phyloP scores from a whole-genome alignment of 1,139 yeast species.

The Zygosaccharomyces sapae region DNA sequence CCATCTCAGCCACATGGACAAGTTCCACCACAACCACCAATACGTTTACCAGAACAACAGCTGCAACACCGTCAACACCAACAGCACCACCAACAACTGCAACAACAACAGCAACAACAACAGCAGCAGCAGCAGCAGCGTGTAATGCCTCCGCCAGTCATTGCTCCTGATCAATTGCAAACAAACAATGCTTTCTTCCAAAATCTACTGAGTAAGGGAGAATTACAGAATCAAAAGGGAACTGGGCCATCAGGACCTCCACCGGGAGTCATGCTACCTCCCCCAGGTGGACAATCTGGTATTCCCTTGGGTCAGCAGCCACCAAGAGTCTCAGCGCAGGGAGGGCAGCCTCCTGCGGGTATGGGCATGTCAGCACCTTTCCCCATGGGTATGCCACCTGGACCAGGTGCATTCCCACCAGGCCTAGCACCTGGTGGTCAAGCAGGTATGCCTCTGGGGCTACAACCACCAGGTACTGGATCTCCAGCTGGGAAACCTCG shows the following conservation, averaged over 20 bases:
- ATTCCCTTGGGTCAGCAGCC: slow-evolving; percentile 9
- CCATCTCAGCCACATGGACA: neutral
- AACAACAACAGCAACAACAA: slow-evolving; percentile 6
- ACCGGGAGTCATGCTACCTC: slow-evolving; percentile 16
- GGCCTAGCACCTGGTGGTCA: slow-evolving; percentile 31
- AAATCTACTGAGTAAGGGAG: slow-evolving; percentile 31
- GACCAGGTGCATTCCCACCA: slow-evolving; percentile 27
- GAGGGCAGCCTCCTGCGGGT: slow-evolving; percentile 5
- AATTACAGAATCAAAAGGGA: slow-evolving; percentile 11
- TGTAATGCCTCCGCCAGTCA: slow-evolving; percentile 8
- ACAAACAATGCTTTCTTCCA: slow-evolving; percentile 32
- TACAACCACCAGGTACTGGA: slow-evolving; percentile 22
- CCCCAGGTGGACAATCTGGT: slow-evolving; percentile 9
- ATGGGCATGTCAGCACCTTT: slow-evolving; percentile 16
- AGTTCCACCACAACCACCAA: slow-evolving; percentile 4
- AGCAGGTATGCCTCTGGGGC: too few species aligned
- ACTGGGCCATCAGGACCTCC: slow-evolving; percentile 13
- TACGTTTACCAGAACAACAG: neutral
- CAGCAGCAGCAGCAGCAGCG: slow-evolving; percentile 7
- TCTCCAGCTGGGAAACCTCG: slow-evolving; percentile 33
- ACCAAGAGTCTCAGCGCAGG: slow-evolving; percentile 9
- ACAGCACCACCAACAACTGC: slow-evolving; percentile 6
- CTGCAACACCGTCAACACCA: slow-evolving; percentile 4
- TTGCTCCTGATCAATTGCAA: slow-evolving; percentile 18
- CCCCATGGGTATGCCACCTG: slow-evolving; percentile 28